Percentiles rank a stretch among this genome's conserved stretches.
Conservation (phyloP, 495 filamentous ascomycete genomes). For the Podospora australis region DNA sequence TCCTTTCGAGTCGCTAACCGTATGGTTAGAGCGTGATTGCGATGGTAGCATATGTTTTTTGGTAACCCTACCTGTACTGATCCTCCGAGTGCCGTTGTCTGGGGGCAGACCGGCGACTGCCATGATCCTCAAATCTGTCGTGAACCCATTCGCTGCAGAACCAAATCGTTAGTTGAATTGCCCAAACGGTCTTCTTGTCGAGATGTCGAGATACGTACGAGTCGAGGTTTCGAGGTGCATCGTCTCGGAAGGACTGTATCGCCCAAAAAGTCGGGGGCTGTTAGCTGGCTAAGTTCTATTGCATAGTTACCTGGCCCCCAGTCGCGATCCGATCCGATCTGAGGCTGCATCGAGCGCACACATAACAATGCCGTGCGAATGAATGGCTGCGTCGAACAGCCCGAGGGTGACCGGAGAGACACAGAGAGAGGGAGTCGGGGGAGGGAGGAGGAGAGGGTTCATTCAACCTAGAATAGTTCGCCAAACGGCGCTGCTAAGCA, state of each 20-base stretch:
- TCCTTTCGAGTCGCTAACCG: constrained; percentile 45
- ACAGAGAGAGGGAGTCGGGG: constrained; percentile 16
- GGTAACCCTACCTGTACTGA: constrained; percentile 40
- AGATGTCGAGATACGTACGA: constrained; percentile 36
- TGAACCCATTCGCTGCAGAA: constrained; percentile 77
- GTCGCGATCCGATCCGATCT: constrained; percentile 21
- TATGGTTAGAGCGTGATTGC: constrained; percentile 6
- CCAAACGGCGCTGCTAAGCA: constrained; percentile 4
- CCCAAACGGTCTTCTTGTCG: constrained; percentile 4
- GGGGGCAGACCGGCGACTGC: constrained; percentile 32
- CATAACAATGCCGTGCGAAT: constrained; percentile 16
- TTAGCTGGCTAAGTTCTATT: constrained; percentile 26
- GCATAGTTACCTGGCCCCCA: constrained; percentile 17
- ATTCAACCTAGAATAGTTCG: constrained; percentile 26
- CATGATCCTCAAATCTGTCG: constrained; percentile 70
- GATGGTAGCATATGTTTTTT: neutral
- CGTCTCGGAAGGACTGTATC: constrained; percentile 44
- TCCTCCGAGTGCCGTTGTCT: constrained; percentile 44
- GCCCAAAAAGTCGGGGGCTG: constrained; percentile 21
- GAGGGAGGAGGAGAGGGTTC: constrained; percentile 19
- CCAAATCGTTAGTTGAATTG: constrained; percentile 8
- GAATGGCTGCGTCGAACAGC: constrained; percentile 23
- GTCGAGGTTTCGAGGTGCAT: constrained; percentile 44
- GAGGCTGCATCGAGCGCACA: constrained; percentile 21
- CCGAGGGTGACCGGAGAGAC: constrained; percentile 17